Evolutionary conservation across 1,284 basidiomycete species (phyloP).

Genomic region (Ceratobasidium sp.): DNA sequence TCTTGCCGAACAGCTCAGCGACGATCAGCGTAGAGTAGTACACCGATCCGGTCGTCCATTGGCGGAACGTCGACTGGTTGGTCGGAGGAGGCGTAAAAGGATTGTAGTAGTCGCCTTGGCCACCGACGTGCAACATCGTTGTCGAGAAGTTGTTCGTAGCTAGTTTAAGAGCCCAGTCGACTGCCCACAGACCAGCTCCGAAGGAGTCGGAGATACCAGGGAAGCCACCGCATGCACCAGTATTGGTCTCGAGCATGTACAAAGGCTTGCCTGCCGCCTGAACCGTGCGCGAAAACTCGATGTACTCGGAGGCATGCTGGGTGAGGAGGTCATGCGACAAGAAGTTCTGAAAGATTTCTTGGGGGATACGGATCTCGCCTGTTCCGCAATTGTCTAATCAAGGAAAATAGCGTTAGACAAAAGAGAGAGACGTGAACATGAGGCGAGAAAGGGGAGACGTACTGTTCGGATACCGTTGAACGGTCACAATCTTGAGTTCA

Average conservation of each 20-base stretch:
- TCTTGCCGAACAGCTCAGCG: conserved; percentile 57
- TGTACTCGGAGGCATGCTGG: conserved; percentile 39
- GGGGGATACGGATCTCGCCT: conserved; percentile 42
- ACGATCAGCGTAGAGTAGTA: conserved; percentile 59
- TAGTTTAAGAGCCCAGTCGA: conserved; percentile 75
- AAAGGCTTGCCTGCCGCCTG: conserved; percentile 56
- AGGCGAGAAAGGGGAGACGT: background rate
- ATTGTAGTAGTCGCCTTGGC: conserved; percentile 52
- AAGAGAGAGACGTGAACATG: background rate
- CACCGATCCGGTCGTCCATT: conserved; percentile 58
- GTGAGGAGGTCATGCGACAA: conserved; percentile 40
- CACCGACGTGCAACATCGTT: conserved; percentile 54
- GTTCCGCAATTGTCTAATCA: conserved; percentile 45
- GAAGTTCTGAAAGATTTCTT: conserved; percentile 43
- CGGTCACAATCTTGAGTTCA: conserved; percentile 41
- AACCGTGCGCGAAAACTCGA: conserved; percentile 33
- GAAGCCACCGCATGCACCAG: conserved; percentile 63
- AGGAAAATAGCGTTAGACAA: background rate
- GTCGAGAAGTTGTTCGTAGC: conserved; percentile 69
- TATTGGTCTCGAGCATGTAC: conserved; percentile 64
- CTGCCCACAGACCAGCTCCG: conserved; percentile 77
- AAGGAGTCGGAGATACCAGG: conserved; percentile 67
- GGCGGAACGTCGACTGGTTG: conserved; percentile 46
- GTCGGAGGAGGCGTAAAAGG: conserved; percentile 65
- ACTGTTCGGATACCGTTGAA: conserved; percentile 49